phyloP scores from a whole-genome alignment of 768 basidiomycete species.

The Phlegmacium glaucopus region DNA sequence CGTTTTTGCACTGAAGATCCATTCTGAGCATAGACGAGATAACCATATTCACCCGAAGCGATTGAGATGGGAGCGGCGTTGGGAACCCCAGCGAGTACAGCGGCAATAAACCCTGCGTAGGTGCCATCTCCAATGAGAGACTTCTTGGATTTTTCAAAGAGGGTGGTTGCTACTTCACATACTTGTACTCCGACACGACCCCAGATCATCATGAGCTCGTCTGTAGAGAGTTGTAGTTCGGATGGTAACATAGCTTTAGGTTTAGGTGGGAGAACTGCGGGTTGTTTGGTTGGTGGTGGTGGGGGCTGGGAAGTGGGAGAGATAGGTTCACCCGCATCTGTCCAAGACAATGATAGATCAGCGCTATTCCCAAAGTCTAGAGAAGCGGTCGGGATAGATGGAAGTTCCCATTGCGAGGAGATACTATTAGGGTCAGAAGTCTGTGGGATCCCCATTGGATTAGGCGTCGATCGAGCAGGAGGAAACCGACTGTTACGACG shows the following conservation, averaged over 20 bases:
- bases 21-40: conserved; percentile 72
- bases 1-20: conserved; percentile 66
- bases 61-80: conserved; percentile 44
- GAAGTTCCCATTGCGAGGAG: conserved; percentile 62
- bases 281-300: conserved; percentile 7
- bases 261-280: conserved; percentile 22
- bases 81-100: conserved; percentile 64
- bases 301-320: conserved; percentile 12
- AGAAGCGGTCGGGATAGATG: conserved; percentile 51
- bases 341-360: conserved; percentile 61
- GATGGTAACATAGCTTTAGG: conserved; percentile 11
- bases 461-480: conserved; percentile 32
- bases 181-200: conserved; percentile 74
- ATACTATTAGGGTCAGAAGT: conserved; percentile 34
- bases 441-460: conserved; percentile 23
- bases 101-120: conserved; percentile 71
- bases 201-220: conserved; percentile 70
- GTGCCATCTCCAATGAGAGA: conserved; percentile 82
- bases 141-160: conserved; percentile 77
- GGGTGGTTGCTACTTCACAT: conserved; percentile 59
- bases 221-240: conserved; percentile 44
- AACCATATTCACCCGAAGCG: conserved; percentile 53
- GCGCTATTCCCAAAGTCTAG: conserved; percentile 48
- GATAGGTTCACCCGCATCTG: conserved; percentile 42
- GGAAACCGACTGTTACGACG: conserved; percentile 39